These are phyloP conservation scores for Lolium multiflorum DNA, from an alignment of 176 grass and related monocot genomes.

Conservation along the genomic window DNA sequence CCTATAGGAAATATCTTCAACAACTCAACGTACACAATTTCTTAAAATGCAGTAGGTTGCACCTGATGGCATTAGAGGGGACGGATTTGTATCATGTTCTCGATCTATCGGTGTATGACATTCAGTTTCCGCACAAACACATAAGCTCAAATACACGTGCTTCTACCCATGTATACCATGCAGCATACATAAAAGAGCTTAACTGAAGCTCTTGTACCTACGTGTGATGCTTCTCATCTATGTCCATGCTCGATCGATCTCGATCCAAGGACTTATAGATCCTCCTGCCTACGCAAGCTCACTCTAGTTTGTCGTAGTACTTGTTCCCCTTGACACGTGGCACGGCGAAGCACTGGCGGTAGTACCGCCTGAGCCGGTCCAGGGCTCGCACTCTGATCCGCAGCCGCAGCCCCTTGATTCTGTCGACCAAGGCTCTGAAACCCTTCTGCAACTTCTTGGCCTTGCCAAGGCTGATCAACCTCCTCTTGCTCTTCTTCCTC, in stretches of 20 bases:
- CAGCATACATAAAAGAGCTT: no score
- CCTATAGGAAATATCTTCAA: no score
- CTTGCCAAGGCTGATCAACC: conserved; percentile 53
- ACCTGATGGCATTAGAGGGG: no score
- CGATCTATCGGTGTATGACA: no score
- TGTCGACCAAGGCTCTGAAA: conserved; percentile 52
- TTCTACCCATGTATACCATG: no score
- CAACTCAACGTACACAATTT: no score
- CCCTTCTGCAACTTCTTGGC: conserved; percentile 53
- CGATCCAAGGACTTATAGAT: not conserved
- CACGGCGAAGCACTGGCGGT: conserved; percentile 56
- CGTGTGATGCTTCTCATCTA: not conserved
- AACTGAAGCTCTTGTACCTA: no score
- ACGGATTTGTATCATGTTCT: no score
- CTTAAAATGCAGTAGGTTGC: no score
- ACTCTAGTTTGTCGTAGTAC: conserved; percentile 43
- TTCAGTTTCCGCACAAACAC: no score
- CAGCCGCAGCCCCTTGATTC: conserved; percentile 63
- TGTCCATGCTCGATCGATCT: not conserved
- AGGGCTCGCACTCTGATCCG: conserved; percentile 65
- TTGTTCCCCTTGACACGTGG: conserved; percentile 31
- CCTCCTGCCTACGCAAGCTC: no score
- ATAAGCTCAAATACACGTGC: no score
- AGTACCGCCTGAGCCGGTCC: conserved; percentile 51
- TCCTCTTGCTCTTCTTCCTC: conserved; percentile 54